Base-by-base conservation (phyloP, 192 early-diverging fungal genomes). In the Coemansia sp. region DNA sequence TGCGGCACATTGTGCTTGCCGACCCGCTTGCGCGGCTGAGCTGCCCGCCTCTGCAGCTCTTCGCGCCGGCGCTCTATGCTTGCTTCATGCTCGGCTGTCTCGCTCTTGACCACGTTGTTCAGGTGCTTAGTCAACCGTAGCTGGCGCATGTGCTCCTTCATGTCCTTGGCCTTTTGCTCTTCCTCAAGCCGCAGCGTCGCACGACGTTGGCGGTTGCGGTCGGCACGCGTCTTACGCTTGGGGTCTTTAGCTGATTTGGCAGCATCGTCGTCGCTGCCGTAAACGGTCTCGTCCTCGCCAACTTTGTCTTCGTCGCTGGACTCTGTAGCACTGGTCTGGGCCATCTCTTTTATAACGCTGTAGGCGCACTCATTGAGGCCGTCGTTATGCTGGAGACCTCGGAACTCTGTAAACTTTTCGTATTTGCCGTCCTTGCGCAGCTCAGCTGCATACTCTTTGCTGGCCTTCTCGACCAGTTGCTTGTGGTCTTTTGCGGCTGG, bases 401-500 rank as follows among this genome's bases (percentile, higher is more conserved):
- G 15, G 19, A 74, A 65, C 4, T 15, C 32, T 9, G 22, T 58
- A 24, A 74, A 58, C 38, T 67, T 25, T 17, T 35, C 59, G 24
- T 60, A 56, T 60, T 67, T 66, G 27, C 56, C 59, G 19, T 49
- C 47, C 25, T 49, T 61, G 54, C 70, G 66, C 38, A 81, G 29
- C 49, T 86, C 79, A 35, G 52, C 57, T 43, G 79, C 60, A 39
- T 90, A 88, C 37, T 86, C 84, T 5, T 83, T 73, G 22, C 83
- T 72, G n/a, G 89, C 90, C 62, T 83, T 67, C 7, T 64, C 63
- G 38, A 92, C 58, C 37, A 90, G 67, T 52, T 79, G 76, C 70
- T 93, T 87, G 82, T 97, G 94, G 45, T 92, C 90, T 53, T 84
- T 78, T 65, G 88, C 83, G 11, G 83, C 81, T 7, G 97, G 97